Evolutionary conservation across 441 rosid genomes (phyloP), one percentile per base, ranked within the genome.

Genomic region (Heliophila coronopifolia): DNA sequence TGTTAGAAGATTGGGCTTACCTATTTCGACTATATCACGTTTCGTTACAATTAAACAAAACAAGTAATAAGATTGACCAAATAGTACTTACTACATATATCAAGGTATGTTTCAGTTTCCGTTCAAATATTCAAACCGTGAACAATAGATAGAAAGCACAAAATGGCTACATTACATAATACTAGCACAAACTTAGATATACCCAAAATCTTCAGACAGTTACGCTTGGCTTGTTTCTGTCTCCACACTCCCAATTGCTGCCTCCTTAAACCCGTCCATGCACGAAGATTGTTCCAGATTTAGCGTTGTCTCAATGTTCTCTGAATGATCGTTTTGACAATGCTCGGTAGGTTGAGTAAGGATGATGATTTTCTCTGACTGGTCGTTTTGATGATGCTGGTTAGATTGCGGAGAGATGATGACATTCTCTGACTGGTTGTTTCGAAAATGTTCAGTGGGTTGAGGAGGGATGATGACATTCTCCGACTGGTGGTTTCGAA

Each of bases 161-260:
- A 25, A 50, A 32, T 59, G 64, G 30, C 58, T 41, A 59, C 38
- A 42, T 60, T 34, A 51, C 41, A 35, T 23, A 16, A 22, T 39
- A 34, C 50, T 4, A 41, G 17, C 13, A 34, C 20, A 53, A 19
- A 39, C 67, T 38, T 44, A 9, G 36, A 23, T 18, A 31, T 16
- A 31, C 27, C 30, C 0, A 20, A 11, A 13, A 15, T 22, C 35
- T 53, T 15, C 9, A 12, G 6, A 38, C 10, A 13, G 17, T 54
- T 54, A 54, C 25, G 44, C 67, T 67, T 65, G 63, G 48, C 68
- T 43, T 3, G 69, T 53, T 55, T 63, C 65, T 7, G 74, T 67
- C 51, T 51, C 73, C 34, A 70, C 53, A 31, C 42, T 59, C 63
- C 66, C 67, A 31, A 61, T 54, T 6, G 58, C 36, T 34, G 17